Percentiles rank a stretch among this genome's conserved stretches.
Evolutionary conservation across 495 filamentous ascomycete species (phyloP).

Genomic region (Amniculicola lignicola): DNA sequence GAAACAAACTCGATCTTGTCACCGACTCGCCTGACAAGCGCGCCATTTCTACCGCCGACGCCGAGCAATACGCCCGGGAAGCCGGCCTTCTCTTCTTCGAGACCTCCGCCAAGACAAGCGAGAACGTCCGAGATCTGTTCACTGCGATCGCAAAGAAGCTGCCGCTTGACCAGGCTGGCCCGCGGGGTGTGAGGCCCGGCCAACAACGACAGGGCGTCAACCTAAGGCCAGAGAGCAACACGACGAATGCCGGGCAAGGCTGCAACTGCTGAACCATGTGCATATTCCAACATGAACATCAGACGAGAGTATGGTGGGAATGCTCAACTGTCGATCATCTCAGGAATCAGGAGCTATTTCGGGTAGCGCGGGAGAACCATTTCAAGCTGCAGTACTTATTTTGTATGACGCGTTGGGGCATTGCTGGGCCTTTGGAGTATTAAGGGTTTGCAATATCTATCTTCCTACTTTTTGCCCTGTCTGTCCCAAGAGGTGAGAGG

Average conservation of each 20-base stretch:
- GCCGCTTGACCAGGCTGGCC: slow-evolving; percentile 89
- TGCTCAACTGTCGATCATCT: neutral
- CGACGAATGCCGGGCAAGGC: slow-evolving; percentile 67
- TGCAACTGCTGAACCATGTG: slow-evolving; percentile 58
- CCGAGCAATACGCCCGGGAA: slow-evolving; percentile 91
- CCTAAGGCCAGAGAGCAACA: slow-evolving; percentile 70
- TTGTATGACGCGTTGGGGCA: slow-evolving; percentile 10
- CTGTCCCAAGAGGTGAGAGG: slow-evolving; percentile 12
- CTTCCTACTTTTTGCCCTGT: neutral
- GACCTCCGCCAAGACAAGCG: slow-evolving; percentile 92
- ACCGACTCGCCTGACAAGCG: slow-evolving; percentile 88
- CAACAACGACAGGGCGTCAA: slow-evolving; percentile 73
- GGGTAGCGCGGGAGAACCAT: neutral
- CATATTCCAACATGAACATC: neutral
- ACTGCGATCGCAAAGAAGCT: slow-evolving; percentile 98
- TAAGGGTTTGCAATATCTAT: too few species aligned
- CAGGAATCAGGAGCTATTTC: neutral
- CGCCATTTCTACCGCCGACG: slow-evolving; percentile 81
- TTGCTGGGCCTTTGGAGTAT: slow-evolving; percentile 13
- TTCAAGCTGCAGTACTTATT: slow-evolving; percentile 2
- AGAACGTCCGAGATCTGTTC: slow-evolving; percentile 93
- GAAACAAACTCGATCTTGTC: slow-evolving; percentile 95
- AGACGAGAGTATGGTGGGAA: neutral
- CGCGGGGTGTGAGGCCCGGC: slow-evolving; percentile 69
- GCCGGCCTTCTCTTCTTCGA: slow-evolving; percentile 94